Base-by-base conservation (phyloP, 2,329 filamentous ascomycete species). In the Ustilaginoidea virens region DNA sequence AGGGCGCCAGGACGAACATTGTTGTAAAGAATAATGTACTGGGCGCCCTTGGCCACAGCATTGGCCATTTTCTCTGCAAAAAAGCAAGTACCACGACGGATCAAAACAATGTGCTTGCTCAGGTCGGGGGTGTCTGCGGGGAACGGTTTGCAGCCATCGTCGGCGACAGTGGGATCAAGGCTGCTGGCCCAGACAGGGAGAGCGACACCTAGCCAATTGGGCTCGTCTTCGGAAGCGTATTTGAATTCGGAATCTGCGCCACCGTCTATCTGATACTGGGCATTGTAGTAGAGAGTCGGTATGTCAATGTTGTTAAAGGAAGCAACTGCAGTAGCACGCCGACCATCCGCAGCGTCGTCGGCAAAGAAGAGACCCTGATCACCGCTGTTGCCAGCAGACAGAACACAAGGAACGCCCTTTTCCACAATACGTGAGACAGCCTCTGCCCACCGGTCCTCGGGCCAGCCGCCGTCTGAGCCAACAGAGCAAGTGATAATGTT, bases 1-100 rank as follows among this genome's bases (percentile, higher is more conserved):
- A 43, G 36, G 3, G 57, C 50, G 10, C 49, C 53, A 5, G 39
- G 36, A n/a, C n/a, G n/a, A 12, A 29, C 36, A 36, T 66, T 69
- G 55, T 75, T 75, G 49, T 75, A 77, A 40, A 73, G 53, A 37
- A 78, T 48, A 30, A 78, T 48, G 37, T 74, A 73, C 42, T 65
- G 61, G 28, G 69, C 73, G 8, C 73, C 73, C 27, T 58, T 57
- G 5, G 54, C 58, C 2, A 53, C 61, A 4, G 65, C 64, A 33
- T 70, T 66, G 23, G 51, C 42, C 2, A 60, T 60, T 52, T 77
- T 75, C 9, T 56, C 39, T 2, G 55, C 52, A 33, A 73, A 74
- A 0, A 57, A 57, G 45, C 72, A 77, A 7, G 50, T 60, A 27
- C 71, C 71, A 15, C 69, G 62, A 26, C 66, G 66, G 22, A 78